Base-by-base conservation (phyloP, 192 early-diverging fungal genomes). In the Phycomyces blakesleeanus region DNA sequence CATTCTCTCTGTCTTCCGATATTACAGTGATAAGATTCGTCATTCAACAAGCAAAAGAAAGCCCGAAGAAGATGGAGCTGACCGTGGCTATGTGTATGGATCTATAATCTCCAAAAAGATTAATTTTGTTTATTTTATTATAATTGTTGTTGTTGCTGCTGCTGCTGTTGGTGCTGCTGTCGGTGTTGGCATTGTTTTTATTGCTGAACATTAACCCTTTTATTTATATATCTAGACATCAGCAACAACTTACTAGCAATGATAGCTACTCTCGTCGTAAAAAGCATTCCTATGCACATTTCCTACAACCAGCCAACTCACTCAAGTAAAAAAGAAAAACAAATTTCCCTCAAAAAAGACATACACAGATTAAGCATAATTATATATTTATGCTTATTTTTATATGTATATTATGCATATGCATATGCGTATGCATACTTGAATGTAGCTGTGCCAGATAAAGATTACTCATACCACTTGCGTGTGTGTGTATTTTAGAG, bases 261-360 rank as follows among this genome's bases (percentile, higher is more conserved):
- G 63, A 61, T 20, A 20, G 20, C 20, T 27, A 64, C 7, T 18
- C 41, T 12, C 59, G 71, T 50, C 73, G 67, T 57, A 72, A 69
- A 27, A 76, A 72, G 8, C 71, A 74, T 20, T 84, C 83, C 6
- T 84, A 76, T 67, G 80, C 74, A 1, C 64, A 81, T 53, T 74
- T 84, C 14, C 64, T 84, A 34, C 59, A 53, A 2, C 76, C 80
- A 20, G 68, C 70, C 53, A 71, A 75, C 22, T 70, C 79, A 18
- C 61, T 83, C 25, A 64, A 61, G 82, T 81, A 76, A 68, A 62
- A 22, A 20, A 44, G 34, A 9, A 44, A 14, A 14, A 22, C 15
- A 22, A 22, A 18, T 57, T 20, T 37, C 24, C 38, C 11, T n/a
- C 16, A 57, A 20, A 38, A 38, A 57, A 21, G 15, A 44, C 12